phyloP scores from a whole-genome alignment of 768 basidiomycete species.

The Lactarius quietus region DNA sequence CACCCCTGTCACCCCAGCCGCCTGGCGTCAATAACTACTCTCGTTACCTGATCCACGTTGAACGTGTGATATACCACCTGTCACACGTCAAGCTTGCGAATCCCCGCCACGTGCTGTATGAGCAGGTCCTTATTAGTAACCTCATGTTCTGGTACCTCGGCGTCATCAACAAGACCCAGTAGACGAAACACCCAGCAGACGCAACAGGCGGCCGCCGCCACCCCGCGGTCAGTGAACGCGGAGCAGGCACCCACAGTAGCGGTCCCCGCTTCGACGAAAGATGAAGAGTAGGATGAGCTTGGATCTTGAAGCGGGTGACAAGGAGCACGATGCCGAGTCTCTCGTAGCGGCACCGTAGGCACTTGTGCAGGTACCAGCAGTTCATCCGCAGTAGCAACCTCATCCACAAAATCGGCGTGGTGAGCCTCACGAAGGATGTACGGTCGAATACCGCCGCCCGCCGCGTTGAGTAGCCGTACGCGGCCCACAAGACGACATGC shows the following conservation, averaged over 20 bases:
- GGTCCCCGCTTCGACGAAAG: slow-evolving; percentile 13
- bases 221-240: slow-evolving; percentile 2
- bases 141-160: slow-evolving; percentile 99
- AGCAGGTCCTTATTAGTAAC: slow-evolving; percentile 92
- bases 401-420: slow-evolving; percentile 43
- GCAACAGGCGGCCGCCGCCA: slow-evolving; percentile 29
- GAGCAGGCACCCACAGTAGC: slow-evolving; percentile 31
- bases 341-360: too few relatives aligned
- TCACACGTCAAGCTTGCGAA: slow-evolving; percentile 99
- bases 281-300: slow-evolving; percentile 32
- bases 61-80: slow-evolving; percentile 93
- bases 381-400: slow-evolving; percentile 39
- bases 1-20: slow-evolving; percentile 57
- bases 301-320: slow-evolving; percentile 39
- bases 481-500: slow-evolving; percentile 91
- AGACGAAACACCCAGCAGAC: too few relatives aligned
- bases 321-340: slow-evolving; percentile 44
- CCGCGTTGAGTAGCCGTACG: slow-evolving; percentile 80
- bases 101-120: slow-evolving; percentile 91
- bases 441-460: slow-evolving; percentile 47
- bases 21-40: slow-evolving; percentile 46
- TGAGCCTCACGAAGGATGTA: slow-evolving; percentile 65
- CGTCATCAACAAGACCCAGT: slow-evolving; percentile 93
- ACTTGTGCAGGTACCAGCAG: slow-evolving; percentile 26
- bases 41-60: slow-evolving; percentile 97